Evolutionary conservation across 2,329 filamentous ascomycete species (phyloP).

Genomic region (Arthroderma uncinatum): DNA sequence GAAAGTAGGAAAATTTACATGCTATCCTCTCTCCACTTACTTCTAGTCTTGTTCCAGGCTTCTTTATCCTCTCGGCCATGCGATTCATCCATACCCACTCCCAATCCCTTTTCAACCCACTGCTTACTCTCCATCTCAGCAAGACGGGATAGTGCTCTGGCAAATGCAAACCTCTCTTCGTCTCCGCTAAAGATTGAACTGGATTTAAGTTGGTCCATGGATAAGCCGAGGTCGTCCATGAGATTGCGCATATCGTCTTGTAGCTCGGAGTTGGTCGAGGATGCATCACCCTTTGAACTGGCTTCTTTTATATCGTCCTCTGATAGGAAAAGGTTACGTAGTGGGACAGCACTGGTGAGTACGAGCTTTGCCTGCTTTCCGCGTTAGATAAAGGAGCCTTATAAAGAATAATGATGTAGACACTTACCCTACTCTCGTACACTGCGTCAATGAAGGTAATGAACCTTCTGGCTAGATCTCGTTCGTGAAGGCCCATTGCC

Average conservation of each 20-base stretch:
- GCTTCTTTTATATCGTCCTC: constrained; percentile 52
- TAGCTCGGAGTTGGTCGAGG: constrained; percentile 30
- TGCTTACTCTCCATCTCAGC: constrained; percentile 88
- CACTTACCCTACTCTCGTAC: constrained; percentile 58
- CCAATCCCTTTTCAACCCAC: constrained; percentile 75
- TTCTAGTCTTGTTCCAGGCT: constrained; percentile 39
- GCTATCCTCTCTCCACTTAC: constrained; percentile 41
- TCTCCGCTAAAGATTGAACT: constrained; percentile 84
- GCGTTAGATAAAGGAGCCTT: neutral
- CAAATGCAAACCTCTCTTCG: constrained; percentile 94
- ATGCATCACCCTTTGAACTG: constrained; percentile 21
- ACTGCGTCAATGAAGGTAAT: constrained; percentile 97
- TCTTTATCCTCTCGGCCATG: constrained; percentile 38
- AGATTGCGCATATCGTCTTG: constrained; percentile 62
- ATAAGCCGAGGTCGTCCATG: constrained; percentile 80
- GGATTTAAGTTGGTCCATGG: constrained; percentile 72
- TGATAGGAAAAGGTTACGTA: constrained; percentile 77
- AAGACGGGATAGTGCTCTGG: constrained; percentile 69
- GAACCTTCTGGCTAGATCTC: constrained; percentile 82
- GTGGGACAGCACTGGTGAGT: constrained; percentile 74
- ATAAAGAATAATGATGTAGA: neutral
- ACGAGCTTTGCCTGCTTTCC: constrained; percentile 71
- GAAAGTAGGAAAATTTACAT: constrained; percentile 20
- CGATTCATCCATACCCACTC: constrained; percentile 35
- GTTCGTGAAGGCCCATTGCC: constrained; percentile 74